Conservation (phyloP, 2,329 filamentous ascomycete species). For the Chaetomium olivaceum region DNA sequence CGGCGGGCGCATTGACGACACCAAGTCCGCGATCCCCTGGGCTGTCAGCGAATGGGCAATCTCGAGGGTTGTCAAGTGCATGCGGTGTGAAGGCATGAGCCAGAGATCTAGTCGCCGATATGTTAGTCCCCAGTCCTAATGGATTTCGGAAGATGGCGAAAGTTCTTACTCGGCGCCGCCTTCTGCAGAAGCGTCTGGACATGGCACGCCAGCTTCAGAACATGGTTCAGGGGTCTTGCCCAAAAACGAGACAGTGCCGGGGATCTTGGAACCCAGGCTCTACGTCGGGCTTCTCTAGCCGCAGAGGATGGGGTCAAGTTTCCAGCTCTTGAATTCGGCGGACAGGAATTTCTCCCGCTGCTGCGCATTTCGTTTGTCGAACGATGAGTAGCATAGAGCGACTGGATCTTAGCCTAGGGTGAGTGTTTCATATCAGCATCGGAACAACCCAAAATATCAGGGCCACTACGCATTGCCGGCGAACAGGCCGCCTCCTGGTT, state of each 20-base stretch:
- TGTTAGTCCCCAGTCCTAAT: constrained; percentile 1
- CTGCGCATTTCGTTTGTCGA: constrained; percentile 70
- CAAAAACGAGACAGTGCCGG: constrained; percentile 85
- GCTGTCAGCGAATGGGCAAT: constrained; percentile 76
- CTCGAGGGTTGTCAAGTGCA: constrained; percentile 86
- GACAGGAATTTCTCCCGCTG: constrained; percentile 74
- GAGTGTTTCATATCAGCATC: constrained; percentile 9
- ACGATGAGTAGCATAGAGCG: constrained; percentile 73
- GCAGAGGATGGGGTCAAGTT: constrained; percentile 74
- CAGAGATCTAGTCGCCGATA: constrained; percentile 62
- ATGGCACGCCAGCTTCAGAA: constrained; percentile 65
- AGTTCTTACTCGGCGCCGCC: constrained; percentile 66
- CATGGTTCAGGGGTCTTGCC: constrained; percentile 75
- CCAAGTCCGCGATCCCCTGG: constrained; percentile 65
- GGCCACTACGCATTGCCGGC: neutral
- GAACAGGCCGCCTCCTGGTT: neutral
- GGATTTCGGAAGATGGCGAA: neutral
- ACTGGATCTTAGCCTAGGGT: constrained; percentile 65
- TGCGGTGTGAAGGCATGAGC: constrained; percentile 76
- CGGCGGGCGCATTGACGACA: constrained; percentile 56
- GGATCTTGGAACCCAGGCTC: constrained; percentile 72
- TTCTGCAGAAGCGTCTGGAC: constrained; percentile 67
- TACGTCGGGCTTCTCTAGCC: constrained; percentile 63
- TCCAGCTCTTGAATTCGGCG: constrained; percentile 67
- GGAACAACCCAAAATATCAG: neutral